Percentiles rank a stretch among this genome's conserved stretches.
phyloP scores from a whole-genome alignment of 83 land plant genomes.

The Picea engelmannii region DNA sequence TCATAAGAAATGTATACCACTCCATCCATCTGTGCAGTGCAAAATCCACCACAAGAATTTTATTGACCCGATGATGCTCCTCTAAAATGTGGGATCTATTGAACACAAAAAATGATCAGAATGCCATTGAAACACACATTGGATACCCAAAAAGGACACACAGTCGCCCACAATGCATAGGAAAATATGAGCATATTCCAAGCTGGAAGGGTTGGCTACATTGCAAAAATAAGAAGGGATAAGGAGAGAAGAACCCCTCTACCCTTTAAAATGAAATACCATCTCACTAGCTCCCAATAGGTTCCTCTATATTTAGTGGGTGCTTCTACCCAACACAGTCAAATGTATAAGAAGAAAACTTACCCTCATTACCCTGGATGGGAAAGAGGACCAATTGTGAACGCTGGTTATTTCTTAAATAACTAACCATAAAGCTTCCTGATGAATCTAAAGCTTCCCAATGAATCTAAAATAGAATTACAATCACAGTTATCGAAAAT shows the following conservation, averaged over 20 bases:
- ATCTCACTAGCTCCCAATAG: constrained; percentile 8
- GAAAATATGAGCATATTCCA: background rate
- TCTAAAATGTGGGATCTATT: constrained; percentile 13
- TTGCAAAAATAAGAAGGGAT: background rate
- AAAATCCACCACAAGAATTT: background rate
- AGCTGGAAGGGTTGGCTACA: background rate
- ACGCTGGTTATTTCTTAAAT: constrained; percentile 5
- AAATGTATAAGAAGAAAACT: background rate
- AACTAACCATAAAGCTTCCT: no score
- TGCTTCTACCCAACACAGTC: background rate
- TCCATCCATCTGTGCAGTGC: constrained; percentile 11
- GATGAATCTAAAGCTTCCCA: no score
- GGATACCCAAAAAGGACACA: background rate
- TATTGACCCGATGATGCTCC: background rate
- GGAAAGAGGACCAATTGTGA: constrained; percentile 11
- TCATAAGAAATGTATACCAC: constrained; percentile 5
- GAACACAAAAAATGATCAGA: background rate
- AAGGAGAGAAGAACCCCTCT: background rate
- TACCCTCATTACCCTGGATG: background rate
- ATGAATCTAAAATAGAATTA: no score
- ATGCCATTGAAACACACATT: background rate
- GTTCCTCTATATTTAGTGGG: background rate
- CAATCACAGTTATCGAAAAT: no score
- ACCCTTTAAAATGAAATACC: background rate
- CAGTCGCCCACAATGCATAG: background rate